Percentiles rank a stretch among this genome's conserved stretches.
phyloP scores from a whole-genome alignment of 2,329 filamentous ascomycete species.

The Zarea fungicola region DNA sequence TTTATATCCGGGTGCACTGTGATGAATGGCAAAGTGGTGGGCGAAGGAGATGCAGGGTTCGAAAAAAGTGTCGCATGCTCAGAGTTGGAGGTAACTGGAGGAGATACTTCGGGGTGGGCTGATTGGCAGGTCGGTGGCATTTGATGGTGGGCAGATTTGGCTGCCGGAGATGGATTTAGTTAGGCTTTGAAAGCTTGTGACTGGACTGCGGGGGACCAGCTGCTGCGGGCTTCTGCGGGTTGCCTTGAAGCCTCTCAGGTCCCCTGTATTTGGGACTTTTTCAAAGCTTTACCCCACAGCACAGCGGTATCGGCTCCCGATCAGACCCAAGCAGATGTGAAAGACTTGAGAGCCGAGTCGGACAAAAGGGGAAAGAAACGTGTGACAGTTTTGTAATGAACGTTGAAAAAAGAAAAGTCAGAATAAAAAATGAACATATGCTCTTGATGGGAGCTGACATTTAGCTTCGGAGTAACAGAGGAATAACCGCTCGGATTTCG shows the following conservation, averaged over 20 bases:
- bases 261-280: neutral
- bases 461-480: neutral
- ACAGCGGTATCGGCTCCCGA: constrained; percentile 11
- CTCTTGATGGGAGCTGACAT: too few species aligned
- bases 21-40: neutral
- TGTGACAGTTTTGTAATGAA: neutral
- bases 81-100: neutral
- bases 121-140: too few species aligned
- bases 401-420: neutral
- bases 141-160: too few species aligned
- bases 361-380: neutral
- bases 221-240: neutral
- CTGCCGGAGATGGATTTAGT: neutral
- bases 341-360: neutral
- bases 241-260: neutral
- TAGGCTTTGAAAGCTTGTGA: constrained; percentile 13
- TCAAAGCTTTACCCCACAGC: constrained; percentile 7
- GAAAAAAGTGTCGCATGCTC: neutral
- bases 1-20: too few species aligned
- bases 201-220: neutral
- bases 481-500: neutral
- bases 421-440: neutral
- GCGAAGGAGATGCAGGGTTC: neutral
- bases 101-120: neutral
- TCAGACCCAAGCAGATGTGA: neutral